These are phyloP conservation scores for Areca catechu DNA, from an alignment of 176 grass and related monocot genomes.

Conservation along the genomic window DNA sequence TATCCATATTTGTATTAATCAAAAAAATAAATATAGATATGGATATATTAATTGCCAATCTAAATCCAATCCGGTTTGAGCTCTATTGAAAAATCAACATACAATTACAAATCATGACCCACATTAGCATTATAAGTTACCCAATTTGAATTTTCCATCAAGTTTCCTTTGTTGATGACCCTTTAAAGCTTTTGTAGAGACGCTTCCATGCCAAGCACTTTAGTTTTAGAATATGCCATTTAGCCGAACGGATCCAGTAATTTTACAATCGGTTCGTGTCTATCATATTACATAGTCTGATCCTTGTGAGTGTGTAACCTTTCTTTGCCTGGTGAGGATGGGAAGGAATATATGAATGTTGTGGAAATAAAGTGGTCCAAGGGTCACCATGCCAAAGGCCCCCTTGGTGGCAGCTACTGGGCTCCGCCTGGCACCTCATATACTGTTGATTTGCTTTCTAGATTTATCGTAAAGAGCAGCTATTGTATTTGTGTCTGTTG, in stretches of 20 bases:
- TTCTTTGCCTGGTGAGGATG: conserved; percentile 62
- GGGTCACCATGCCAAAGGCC: conserved; percentile 83
- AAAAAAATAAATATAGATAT: too few species aligned
- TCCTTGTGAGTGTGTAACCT: conserved; percentile 13
- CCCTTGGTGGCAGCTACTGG: too few species aligned
- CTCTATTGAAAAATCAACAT: conserved; percentile 51
- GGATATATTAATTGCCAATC: too few species aligned
- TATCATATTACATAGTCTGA: not conserved
- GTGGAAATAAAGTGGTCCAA: conserved; percentile 85
- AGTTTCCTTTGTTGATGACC: conserved; percentile 19
- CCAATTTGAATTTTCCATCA: conserved; percentile 24
- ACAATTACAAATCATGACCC: conserved; percentile 70
- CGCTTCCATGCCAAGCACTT: not conserved
- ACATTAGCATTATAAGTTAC: conserved; percentile 41
- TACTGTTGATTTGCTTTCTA: too few species aligned
- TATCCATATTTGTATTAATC: too few species aligned
- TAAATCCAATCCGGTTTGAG: too few species aligned
- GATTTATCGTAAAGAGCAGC: too few species aligned
- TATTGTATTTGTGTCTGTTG: too few species aligned
- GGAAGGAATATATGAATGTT: conserved; percentile 65
- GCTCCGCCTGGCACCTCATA: too few species aligned
- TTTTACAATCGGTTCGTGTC: conserved; percentile 21
- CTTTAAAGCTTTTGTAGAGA: conserved; percentile 32
- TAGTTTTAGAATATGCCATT: too few species aligned
- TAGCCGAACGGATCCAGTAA: not conserved